A percentile compares a stretch with the other conserved stretches of the same genome.
These are phyloP conservation scores for Petunia hybrid DNA, from an alignment of 305 asterid genomes.

Conservation along the genomic window DNA sequence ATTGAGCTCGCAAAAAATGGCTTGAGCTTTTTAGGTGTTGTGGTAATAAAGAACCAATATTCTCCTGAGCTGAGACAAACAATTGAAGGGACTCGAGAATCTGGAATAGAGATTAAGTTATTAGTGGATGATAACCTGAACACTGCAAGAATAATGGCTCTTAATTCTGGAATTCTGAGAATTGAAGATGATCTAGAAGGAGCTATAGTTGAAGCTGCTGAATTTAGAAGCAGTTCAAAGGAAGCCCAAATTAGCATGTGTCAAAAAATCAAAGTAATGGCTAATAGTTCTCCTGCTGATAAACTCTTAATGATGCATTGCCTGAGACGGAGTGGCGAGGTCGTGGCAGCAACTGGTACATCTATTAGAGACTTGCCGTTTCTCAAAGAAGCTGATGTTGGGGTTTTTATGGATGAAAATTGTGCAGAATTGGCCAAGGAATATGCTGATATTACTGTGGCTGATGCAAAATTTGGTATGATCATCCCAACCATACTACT, in stretches of 20 bases:
- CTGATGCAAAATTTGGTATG: slow-evolving; percentile 28
- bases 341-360: slow-evolving; percentile 38
- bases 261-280: slow-evolving; percentile 40
- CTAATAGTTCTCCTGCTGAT: slow-evolving; percentile 46
- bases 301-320: slow-evolving; percentile 44
- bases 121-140: slow-evolving; percentile 45
- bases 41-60: slow-evolving; percentile 48
- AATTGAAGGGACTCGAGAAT: slow-evolving; percentile 33
- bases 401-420: slow-evolving; percentile 39
- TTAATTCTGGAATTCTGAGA: slow-evolving; percentile 42
- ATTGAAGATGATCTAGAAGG: slow-evolving; percentile 37
- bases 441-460: slow-evolving; percentile 38
- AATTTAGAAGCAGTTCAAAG: slow-evolving; percentile 41
- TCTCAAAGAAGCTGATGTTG: slow-evolving; percentile 51
- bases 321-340: slow-evolving; percentile 40
- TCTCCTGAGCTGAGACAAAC: slow-evolving; percentile 39
- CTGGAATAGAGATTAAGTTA: slow-evolving; percentile 42
- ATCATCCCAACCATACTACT: slow-evolving; percentile 38
- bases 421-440: slow-evolving; percentile 20
- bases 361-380: slow-evolving; percentile 44
- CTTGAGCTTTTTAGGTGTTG: slow-evolving; percentile 39
- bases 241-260: slow-evolving; percentile 38
- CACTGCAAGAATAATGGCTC: slow-evolving; percentile 50
- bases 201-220: slow-evolving; percentile 38
- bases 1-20: slow-evolving; percentile 29